Evolutionary conservation across 2,329 filamentous ascomycete species (phyloP).

Genomic region (Cercospora canescens): DNA sequence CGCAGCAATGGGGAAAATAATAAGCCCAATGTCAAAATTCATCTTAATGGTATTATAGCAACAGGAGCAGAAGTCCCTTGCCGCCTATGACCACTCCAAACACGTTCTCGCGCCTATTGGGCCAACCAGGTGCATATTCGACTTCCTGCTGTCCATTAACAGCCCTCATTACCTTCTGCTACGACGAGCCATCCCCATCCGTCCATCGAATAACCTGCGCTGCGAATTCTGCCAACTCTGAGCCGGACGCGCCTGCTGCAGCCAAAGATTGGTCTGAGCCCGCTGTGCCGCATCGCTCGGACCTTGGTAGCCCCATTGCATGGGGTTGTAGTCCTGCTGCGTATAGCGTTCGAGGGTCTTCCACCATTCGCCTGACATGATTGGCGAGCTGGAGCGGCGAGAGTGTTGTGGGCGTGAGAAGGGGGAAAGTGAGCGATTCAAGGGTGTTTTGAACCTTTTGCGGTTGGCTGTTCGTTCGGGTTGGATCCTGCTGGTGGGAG

Average conservation of each 20-base stretch:
- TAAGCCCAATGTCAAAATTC: background rate
- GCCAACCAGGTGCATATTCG: no score
- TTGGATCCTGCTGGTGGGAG: background rate
- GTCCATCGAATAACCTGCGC: background rate
- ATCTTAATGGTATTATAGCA: background rate
- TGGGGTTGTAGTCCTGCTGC: conserved; percentile 4
- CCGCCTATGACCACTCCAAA: background rate
- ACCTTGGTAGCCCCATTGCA: conserved; percentile 1
- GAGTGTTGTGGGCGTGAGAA: background rate
- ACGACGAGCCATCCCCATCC: background rate
- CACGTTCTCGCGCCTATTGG: no score
- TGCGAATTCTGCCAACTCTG: conserved; percentile 6
- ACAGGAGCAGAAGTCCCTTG: background rate
- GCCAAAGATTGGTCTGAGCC: background rate
- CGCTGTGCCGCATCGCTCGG: background rate
- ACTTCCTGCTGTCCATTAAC: no score
- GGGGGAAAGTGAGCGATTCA: background rate
- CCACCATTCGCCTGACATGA: conserved; percentile 2
- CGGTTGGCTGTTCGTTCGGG: background rate
- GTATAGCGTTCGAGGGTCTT: background rate
- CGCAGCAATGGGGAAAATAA: background rate
- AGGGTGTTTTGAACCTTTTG: background rate
- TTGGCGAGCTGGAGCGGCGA: background rate
- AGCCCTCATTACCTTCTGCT: background rate
- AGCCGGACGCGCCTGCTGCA: background rate